Evolutionary conservation across 139 green algal species (phyloP).

Genomic region (Asterochloris sp.): DNA sequence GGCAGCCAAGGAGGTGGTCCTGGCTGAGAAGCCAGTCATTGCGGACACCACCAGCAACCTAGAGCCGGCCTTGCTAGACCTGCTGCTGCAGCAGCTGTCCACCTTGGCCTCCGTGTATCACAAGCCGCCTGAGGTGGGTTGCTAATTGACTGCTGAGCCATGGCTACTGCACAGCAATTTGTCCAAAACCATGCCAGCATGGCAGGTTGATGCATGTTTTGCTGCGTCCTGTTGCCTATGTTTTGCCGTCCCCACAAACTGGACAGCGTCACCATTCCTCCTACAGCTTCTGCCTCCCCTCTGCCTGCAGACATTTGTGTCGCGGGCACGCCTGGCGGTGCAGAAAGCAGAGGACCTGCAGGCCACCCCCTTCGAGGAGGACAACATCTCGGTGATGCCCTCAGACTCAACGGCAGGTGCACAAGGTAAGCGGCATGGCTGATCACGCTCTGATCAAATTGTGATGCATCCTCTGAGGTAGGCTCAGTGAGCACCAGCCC

Average conservation of each 20-base stretch:
- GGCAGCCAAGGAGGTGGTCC: slow-evolving; percentile 91
- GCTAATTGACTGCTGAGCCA: not conserved
- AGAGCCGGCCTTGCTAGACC: slow-evolving; percentile 76
- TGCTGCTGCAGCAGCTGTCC: slow-evolving; percentile 75
- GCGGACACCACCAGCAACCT: slow-evolving; percentile 60
- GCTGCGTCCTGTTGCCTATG: not conserved
- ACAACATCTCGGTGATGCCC: slow-evolving; percentile 15
- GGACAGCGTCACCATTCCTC: not conserved
- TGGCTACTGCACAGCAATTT: not conserved
- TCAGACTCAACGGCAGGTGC: not conserved
- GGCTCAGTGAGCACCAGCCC: too few species aligned
- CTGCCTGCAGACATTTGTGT: slow-evolving; percentile 65
- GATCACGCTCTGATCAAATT: too few species aligned
- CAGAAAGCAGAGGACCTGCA: slow-evolving; percentile 54
- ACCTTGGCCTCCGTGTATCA: slow-evolving; percentile 94
- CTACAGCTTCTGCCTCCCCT: not conserved
- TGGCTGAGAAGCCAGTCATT: slow-evolving; percentile 94
- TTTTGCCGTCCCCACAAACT: not conserved
- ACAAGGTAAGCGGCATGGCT: too few species aligned
- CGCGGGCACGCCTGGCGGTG: slow-evolving; percentile 66
- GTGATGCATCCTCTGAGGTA: too few species aligned
- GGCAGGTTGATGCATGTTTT: not conserved
- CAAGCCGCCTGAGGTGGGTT: slow-evolving; percentile 71
- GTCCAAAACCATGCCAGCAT: not conserved
- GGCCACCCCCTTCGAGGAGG: slow-evolving; percentile 12